Evolutionary conservation across 129 eudicot genomes (phyloP), one percentile per base, ranked within the genome.

Genomic region (Silybum marianum): DNA sequence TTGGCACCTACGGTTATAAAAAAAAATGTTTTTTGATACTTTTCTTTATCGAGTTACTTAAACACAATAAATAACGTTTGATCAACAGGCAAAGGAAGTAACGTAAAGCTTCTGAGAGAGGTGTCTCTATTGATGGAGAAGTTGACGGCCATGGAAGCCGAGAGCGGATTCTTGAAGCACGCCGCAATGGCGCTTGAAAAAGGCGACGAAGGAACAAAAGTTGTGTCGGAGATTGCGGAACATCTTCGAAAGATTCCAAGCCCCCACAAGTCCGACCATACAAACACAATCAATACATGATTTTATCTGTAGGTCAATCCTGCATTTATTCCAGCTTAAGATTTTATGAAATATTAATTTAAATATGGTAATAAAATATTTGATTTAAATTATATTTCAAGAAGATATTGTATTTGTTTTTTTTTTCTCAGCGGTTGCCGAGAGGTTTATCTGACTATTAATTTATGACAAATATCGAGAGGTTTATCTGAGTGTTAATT

Each of bases 71-170:
- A 10, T 60, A 11, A 16, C 7, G 23, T 81, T 42, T 18, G 26
- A 71, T n/a, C 14, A 63, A 26, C 75, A 90, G 93, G 88, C 26
- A 66, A 79, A 0, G 89, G 71, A 9, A 80, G 77, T 24, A 86
- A 91, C 32, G 87, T 77, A 2, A 54, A 69, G 22, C 91, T 95
- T 54, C 81, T 82, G 51, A 89, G 82, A 84, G 98, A 92, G 80
- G 86, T 92, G 80, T 87, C 90, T 12, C 65, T 79, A 8, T 72
- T 94, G 63, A 87, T 91, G 83, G 92, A 87, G 82, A 92, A 90
- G 78, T 40, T 94, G 87, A 90, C 90, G 46, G 96, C 91, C 75
- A 80, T 94, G 48, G 98, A 94, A 89, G 97, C 93, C 38, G 97
- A 92, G 22, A 94, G 93, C 40, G 92, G 89, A 78, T 94, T 92